Base-by-base conservation (phyloP, 345 rosid species). In the Salix caprea region DNA sequence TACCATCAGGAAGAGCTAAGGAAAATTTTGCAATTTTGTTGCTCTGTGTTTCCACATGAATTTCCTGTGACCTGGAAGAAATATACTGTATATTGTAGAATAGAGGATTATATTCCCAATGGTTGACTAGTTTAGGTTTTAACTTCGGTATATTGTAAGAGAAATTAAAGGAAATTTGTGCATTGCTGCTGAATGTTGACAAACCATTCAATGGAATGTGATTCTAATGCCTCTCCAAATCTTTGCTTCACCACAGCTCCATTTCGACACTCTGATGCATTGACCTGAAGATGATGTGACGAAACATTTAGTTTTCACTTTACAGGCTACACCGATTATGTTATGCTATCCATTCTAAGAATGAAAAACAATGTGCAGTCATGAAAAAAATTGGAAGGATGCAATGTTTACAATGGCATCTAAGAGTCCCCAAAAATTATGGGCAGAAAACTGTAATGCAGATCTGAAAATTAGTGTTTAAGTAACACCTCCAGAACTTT, bases 191-290 rank as follows among this genome's bases (percentile, higher is more conserved):
- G 42, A 50, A 14, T 78, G 48, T 16, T 66, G 48, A 82, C 86
- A 72, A 84, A 96, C 99, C 98, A 82, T 71, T 87, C 71, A 77
- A 90, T 77, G 85, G 87, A 87, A 75, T 85, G 90, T 2, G 97
- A 96, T 72, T 86, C 86, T 76, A 92, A 85, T 34, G 91, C 97
- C 87, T 90, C 94, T 69, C 97, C 99, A 85, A 89, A 88, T 82
- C 85, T 91, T 79, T 91, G 94, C 88, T 88, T 96, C 82, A 96
- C 84, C 73, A 83, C 66, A 69, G 91, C 78, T 82, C 99, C 97
- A 81, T 83, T 91, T 79, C 97, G 89, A 86, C 89, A 90, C 66
- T 93, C 98, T 62, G 98, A 96, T 82, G 98, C 83, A 86, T 89
- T 96, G 42, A 89, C 90, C 98, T 96, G 76, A 69, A 26, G 23